A percentile compares a stretch with the other conserved stretches of the same genome.
Conservation (phyloP, 1,284 basidiomycete genomes). For the Vanrija sp. region DNA sequence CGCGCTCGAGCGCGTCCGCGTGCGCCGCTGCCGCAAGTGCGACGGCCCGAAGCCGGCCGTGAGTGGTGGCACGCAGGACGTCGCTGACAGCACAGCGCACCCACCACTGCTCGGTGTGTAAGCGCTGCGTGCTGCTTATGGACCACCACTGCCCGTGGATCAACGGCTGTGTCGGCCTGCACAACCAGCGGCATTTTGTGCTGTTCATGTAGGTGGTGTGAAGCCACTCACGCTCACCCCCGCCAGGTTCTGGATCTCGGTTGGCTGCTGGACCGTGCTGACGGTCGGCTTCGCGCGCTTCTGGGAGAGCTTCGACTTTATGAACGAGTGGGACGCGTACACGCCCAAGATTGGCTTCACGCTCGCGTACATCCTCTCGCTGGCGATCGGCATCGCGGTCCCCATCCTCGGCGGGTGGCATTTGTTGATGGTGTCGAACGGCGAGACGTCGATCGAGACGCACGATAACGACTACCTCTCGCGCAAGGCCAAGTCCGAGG, state of each 20-base stretch:
- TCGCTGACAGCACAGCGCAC: slow-evolving; percentile 60
- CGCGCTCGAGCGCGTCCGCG: slow-evolving; percentile 6
- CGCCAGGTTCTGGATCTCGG: slow-evolving; percentile 66
- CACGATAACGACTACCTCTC: slow-evolving; percentile 82
- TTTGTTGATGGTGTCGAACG: slow-evolving; percentile 66
- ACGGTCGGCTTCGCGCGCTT: slow-evolving; percentile 60
- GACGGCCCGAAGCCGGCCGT: slow-evolving; percentile 75
- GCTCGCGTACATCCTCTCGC: slow-evolving; percentile 69
- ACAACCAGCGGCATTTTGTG: slow-evolving; percentile 94
- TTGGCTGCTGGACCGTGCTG: slow-evolving; percentile 60
- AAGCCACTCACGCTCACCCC: slow-evolving; percentile 57
- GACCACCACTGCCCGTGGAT: slow-evolving; percentile 95
- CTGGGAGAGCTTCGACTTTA: slow-evolving; percentile 59
- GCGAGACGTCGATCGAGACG: slow-evolving; percentile 86
- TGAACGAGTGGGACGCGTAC: slow-evolving; percentile 59
- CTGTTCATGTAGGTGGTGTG: slow-evolving; percentile 70
- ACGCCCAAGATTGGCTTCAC: slow-evolving; percentile 70
- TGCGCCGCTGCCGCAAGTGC: slow-evolving; percentile 67
- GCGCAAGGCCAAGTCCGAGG: slow-evolving; percentile 63
- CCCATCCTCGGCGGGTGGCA: slow-evolving; percentile 77
- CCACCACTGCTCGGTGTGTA: slow-evolving; percentile 93
- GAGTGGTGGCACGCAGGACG: slow-evolving; percentile 34
- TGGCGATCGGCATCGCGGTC: slow-evolving; percentile 69
- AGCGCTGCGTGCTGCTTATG: slow-evolving; percentile 85
- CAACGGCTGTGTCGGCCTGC: slow-evolving; percentile 91